Percentiles rank a stretch among this genome's conserved stretches.
Conservation (phyloP, 805 yeast species). For the Wickerhamomyces subpelliculosus region DNA sequence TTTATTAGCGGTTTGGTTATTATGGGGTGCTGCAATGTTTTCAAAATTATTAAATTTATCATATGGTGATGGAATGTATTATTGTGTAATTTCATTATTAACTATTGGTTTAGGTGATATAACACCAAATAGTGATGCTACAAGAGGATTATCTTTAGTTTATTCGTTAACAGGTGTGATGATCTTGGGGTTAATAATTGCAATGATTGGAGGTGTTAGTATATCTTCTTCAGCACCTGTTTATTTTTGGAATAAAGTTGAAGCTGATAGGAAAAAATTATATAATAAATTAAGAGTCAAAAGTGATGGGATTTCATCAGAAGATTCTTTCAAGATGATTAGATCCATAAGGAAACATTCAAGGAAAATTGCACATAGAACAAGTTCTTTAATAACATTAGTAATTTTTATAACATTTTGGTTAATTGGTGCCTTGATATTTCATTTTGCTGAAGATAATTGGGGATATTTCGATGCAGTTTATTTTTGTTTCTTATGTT, state of each 20-base stretch:
- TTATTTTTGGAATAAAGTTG: constrained; percentile 59
- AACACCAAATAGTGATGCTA: constrained; percentile 43
- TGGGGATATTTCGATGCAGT: constrained; percentile 69
- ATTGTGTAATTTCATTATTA: constrained; percentile 61
- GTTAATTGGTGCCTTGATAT: constrained; percentile 67
- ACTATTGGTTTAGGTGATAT: constrained; percentile 83
- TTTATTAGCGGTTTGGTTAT: constrained; percentile 60
- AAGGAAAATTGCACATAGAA: constrained; percentile 28
- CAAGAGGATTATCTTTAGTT: constrained; percentile 51
- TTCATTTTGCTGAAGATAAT: constrained; percentile 48
- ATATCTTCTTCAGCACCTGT: constrained; percentile 56
- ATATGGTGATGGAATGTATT: constrained; percentile 67
- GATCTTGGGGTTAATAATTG: constrained; percentile 64
- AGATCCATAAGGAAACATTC: constrained; percentile 40
- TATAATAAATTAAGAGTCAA: constrained; percentile 15
- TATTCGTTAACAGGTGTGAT: constrained; percentile 68
- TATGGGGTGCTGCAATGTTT: constrained; percentile 62
- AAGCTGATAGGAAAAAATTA: constrained; percentile 35
- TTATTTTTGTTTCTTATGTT: constrained; percentile 72
- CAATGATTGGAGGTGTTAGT: constrained; percentile 62
- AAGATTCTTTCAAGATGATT: constrained; percentile 51
- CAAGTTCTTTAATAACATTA: constrained; percentile 34
- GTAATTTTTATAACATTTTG: constrained; percentile 49
- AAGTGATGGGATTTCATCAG: constrained; percentile 26
- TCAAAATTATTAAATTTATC: constrained; percentile 36